Evolutionary conservation across 768 basidiomycete genomes (phyloP).

Genomic region (Lanmaoa rubissima): DNA sequence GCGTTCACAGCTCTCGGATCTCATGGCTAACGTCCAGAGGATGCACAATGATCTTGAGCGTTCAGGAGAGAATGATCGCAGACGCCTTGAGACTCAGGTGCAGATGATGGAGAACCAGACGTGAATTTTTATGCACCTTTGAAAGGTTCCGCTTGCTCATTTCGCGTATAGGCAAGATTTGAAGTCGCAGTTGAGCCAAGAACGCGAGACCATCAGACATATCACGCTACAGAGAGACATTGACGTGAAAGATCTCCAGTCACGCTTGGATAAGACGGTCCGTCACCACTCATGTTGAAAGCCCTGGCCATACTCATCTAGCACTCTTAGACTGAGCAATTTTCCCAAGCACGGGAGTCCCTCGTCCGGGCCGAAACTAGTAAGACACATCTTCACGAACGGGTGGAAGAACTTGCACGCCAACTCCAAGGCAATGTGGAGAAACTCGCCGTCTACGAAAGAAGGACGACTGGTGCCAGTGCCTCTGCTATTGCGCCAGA

Average conservation of each 20-base stretch:
- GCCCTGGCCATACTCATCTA: conserved; percentile 8
- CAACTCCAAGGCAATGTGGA: conserved; percentile 77
- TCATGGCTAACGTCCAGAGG: conserved; percentile 86
- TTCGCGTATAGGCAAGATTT: conserved; percentile 61
- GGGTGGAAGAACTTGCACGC: conserved; percentile 42
- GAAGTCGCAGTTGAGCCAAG: conserved; percentile 63
- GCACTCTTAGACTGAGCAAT: conserved; percentile 51
- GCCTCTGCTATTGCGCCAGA: conserved; percentile 37
- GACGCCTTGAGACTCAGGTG: conserved; percentile 76
- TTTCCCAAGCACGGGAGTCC: conserved; percentile 65
- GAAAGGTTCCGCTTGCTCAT: neutral
- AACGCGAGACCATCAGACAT: conserved; percentile 73
- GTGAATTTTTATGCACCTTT: conserved; percentile 41
- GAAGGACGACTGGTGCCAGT: conserved; percentile 42
- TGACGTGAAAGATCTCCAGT: conserved; percentile 72
- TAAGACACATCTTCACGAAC: conserved; percentile 75
- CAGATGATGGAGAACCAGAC: conserved; percentile 76
- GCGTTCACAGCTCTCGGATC: conserved; percentile 79
- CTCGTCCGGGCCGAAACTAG: conserved; percentile 74
- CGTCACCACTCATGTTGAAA: conserved; percentile 21
- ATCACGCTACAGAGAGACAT: conserved; percentile 78
- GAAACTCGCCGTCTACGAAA: conserved; percentile 85
- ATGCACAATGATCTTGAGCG: conserved; percentile 88
- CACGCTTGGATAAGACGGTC: conserved; percentile 68
- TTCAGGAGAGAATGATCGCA: conserved; percentile 78